Evolutionary conservation across 805 yeast species (phyloP).

Genomic region (Blastobotrys parvus): DNA sequence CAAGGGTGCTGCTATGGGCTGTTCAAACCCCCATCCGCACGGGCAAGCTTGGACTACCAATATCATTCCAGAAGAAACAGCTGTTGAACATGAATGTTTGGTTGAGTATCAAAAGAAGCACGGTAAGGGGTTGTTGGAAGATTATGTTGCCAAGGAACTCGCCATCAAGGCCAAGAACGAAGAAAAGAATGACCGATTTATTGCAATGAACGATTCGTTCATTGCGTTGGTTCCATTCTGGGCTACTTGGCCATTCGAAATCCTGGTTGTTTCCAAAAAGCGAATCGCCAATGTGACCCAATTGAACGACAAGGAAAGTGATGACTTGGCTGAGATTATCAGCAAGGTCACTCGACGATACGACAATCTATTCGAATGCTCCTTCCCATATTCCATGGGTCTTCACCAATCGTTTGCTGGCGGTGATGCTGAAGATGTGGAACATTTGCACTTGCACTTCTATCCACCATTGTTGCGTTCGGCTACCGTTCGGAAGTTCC

Average conservation of each 20-base stretch:
- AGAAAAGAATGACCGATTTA: constrained; percentile 37
- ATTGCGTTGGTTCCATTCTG: constrained; percentile 68
- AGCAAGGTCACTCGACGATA: constrained; percentile 51
- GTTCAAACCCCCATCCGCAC: constrained; percentile 76
- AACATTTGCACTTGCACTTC: constrained; percentile 65
- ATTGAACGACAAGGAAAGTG: constrained; percentile 38
- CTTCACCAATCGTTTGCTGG: constrained; percentile 65
- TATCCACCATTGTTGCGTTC: constrained; percentile 70
- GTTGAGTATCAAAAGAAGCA: constrained; percentile 36
- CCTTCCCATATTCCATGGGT: constrained; percentile 79
- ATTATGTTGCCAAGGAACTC: constrained; percentile 51
- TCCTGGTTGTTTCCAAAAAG: constrained; percentile 50
- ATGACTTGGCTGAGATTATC: constrained; percentile 49
- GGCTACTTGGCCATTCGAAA: constrained; percentile 81
- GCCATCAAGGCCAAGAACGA: constrained; percentile 27
- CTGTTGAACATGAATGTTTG: constrained; percentile 46
- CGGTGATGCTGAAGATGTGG: constrained; percentile 25
- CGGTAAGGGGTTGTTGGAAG: constrained; percentile 47
- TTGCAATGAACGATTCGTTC: constrained; percentile 53
- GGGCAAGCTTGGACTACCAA: constrained; percentile 76
- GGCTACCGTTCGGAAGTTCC: constrained; percentile 66
- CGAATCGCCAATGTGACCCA: constrained; percentile 44
- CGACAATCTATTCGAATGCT: constrained; percentile 60
- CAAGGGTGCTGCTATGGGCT: constrained; percentile 75
- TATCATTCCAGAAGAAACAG: constrained; percentile 58